Evolutionary conservation across 441 rosid genomes (phyloP), one percentile per base, ranked within the genome.

Genomic region (Populus tomentosa): DNA sequence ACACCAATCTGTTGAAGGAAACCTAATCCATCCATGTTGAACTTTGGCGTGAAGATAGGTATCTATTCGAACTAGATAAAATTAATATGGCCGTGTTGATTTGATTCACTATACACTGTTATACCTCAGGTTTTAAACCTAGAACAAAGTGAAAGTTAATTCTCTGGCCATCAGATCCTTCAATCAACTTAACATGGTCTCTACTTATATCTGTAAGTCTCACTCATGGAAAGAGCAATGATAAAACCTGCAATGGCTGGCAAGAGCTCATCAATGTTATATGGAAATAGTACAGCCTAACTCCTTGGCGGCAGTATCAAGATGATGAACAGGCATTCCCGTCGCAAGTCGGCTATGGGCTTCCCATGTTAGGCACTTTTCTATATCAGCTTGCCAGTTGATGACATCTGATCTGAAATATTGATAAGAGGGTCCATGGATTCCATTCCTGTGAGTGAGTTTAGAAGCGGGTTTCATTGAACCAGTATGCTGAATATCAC

Each of bases 351-450:
- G 88, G 91, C 93, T 92, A 73, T 87, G 95, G 80, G 97, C 98
- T 90, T 96, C 99, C 98, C 98, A 91, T n/a, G 89, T 89, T 65
- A 96, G 75, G 85, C 98, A 92, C 78, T 91, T 91, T 75, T 91
- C 95, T 5, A 92, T 82, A 62, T 96, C 92, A 11, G 91, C 82
- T 83, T 90, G 90, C 98, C 99, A 96, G 82, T 96, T 89, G 38
- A 88, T 85, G 21, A 87, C 69, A 10, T 79, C 93, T 10, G 86
- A 67, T 14, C 86, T 88, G 53, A 90, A 87, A 84, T 82, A 88
- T 83, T 81, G 88, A 74, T 82, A 84, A 0, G 95, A 77, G 59
- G 92, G 89, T 46, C 91, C 83, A 38, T 79, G 80, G 75, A 81
- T 82, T 71, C 94, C 94, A 30, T 89, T 92, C 82, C 80, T 81